Conservation (phyloP, 305 asterid genomes). For the Caryopteris hybrid region DNA sequence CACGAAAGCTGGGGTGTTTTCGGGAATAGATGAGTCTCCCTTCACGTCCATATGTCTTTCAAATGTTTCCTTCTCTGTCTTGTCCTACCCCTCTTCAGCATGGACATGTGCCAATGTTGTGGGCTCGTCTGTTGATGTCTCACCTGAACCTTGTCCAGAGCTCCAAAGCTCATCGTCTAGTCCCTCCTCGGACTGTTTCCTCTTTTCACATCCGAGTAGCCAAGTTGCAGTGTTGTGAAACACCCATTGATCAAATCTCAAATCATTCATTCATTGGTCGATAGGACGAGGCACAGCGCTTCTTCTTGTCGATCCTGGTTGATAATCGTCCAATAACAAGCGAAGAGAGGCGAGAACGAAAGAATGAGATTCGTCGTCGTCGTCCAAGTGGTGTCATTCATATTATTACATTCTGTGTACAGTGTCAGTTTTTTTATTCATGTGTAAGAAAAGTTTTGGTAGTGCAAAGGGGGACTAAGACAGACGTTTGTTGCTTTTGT, state of each 20-base stretch:
- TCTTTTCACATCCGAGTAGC: constrained; percentile 21
- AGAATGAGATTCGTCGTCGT: not conserved
- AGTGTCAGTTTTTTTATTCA: constrained; percentile 63
- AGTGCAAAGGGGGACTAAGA: constrained; percentile 67
- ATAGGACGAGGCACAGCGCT: constrained; percentile 18
- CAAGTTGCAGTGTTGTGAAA: constrained; percentile 39
- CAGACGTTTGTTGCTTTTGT: constrained; percentile 43
- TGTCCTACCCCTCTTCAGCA: constrained; percentile 31
- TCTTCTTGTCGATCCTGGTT: constrained; percentile 24
- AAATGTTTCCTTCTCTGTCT: constrained; percentile 47
- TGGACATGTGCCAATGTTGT: constrained; percentile 57
- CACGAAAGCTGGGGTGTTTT: constrained; percentile 59
- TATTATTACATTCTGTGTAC: constrained; percentile 52
- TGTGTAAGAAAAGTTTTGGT: constrained; percentile 96
- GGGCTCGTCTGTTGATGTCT: constrained; percentile 60
- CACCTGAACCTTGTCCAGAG: constrained; percentile 68
- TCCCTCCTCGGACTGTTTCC: constrained; percentile 30
- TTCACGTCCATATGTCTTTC: constrained; percentile 71
- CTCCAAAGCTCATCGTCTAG: constrained; percentile 38
- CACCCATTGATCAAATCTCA: not conserved
- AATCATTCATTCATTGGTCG: constrained; percentile 42
- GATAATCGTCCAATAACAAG: constrained; percentile 34
- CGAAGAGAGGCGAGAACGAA: not conserved
- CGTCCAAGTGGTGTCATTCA: constrained; percentile 28
- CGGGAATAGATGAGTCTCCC: constrained; percentile 70